Percentiles rank a stretch among this genome's conserved stretches.
These are phyloP conservation scores for Albophoma yamanashiensis DNA, from an alignment of 2,329 filamentous ascomycete genomes.

Conservation along the genomic window DNA sequence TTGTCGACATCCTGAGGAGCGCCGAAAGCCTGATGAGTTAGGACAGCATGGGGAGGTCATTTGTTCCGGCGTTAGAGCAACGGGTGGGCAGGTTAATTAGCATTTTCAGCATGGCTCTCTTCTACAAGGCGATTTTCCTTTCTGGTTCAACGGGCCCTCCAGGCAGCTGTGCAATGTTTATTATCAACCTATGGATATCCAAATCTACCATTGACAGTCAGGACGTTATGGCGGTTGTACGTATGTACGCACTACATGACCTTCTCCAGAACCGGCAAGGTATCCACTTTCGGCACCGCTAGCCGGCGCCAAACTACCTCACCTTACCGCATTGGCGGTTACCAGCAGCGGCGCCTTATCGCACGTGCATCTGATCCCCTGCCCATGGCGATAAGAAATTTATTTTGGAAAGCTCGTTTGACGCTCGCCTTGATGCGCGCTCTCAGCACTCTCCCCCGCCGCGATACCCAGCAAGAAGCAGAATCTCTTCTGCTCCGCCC, in stretches of 20 bases:
- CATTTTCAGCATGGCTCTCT: not conserved
- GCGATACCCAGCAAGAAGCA: not conserved
- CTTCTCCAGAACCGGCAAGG: not conserved
- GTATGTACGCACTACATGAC: not conserved
- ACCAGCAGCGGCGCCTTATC: constrained; percentile 15
- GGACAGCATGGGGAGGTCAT: not conserved
- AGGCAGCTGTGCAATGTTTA: not conserved
- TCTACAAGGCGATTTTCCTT: not conserved
- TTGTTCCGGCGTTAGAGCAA: not conserved
- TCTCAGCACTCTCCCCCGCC: not conserved
- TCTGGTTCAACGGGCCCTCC: not conserved
- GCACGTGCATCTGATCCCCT: constrained; percentile 16
- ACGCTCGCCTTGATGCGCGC: not conserved
- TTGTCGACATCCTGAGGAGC: not conserved
- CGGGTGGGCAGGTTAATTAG: not conserved
- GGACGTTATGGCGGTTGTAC: not conserved
- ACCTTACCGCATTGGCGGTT: no score
- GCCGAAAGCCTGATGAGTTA: not conserved
- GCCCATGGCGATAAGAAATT: constrained; percentile 26
- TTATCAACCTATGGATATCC: not conserved
- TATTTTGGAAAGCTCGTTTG: constrained; percentile 17
- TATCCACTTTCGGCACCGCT: not conserved
- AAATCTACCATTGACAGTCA: not conserved
- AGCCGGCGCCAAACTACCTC: not conserved
- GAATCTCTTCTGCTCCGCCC: not conserved